Evolutionary conservation across 257 asterid species (phyloP), one percentile per base, ranked within the genome.

Genomic region (Solanum sparsipilum): DNA sequence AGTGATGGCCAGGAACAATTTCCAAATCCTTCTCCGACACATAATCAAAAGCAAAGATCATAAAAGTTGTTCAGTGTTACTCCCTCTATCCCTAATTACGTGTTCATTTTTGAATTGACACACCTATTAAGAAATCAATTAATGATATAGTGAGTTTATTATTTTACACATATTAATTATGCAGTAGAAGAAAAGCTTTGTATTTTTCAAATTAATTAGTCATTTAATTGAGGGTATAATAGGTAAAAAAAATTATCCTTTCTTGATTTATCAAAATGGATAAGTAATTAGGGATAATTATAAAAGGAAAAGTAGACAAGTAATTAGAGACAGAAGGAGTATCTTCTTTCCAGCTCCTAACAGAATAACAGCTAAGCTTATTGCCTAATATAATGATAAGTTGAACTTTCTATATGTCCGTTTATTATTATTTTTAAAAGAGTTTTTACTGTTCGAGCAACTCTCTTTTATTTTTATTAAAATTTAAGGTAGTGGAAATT

Each of bases 151-250:
- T 41, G 1, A 41, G 1, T 41, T 41, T 41, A 41, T 41, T 41
- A 41, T 41, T 41, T 41, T 41, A 41, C 1, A 1, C 46, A 3
- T 41, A 10, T 41, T 41, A 41, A 41, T 41, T 39, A 41, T 41
- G 46, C 10, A 41, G 0, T 41, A 1, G 46, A 41, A 0, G 13
- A 41, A 41, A 41, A 41, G 0, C 46, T 41, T 0, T 4, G 0
- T 10, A 41, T 41, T 41, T 41, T 41, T 41, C 5, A 10, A 41
- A 41, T 0, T 41, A 41, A 41, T 10, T 41, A 41, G 13, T 41
- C 13, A 41, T 10, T 3, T 41, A 41, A 41, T 41, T 41, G 13
- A 41, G 46, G 1, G 0, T 41, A 41, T 10, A 41, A 41, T 9
- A 41, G 1, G 0, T 10, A 39, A 39, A 39, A 39, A 39, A 39